Evolutionary conservation across 2,329 filamentous ascomycete genomes (phyloP).

Genomic region (Parascedosporium putredinis): DNA sequence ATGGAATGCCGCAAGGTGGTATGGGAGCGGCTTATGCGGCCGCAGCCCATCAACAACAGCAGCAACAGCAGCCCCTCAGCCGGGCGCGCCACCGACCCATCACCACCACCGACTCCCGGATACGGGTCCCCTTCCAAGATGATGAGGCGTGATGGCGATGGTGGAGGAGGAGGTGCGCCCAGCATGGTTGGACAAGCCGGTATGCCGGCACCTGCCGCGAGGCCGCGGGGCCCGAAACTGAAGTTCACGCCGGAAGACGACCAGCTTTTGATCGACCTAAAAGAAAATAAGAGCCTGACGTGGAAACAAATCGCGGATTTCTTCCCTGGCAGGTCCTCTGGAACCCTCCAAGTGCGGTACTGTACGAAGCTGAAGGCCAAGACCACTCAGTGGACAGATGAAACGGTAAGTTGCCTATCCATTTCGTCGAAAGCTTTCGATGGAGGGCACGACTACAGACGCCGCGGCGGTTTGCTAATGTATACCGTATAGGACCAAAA

Average conservation of each 20-base stretch:
- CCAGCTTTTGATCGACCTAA: slow-evolving; percentile 74
- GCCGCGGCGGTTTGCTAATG: slow-evolving; percentile 6
- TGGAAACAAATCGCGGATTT: slow-evolving; percentile 98
- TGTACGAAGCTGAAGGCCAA: slow-evolving; percentile 94
- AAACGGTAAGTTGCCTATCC: slow-evolving; percentile 58
- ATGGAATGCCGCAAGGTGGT: slow-evolving; percentile 30
- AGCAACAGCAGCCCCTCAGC: slow-evolving; percentile 11
- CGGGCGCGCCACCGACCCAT: slow-evolving; percentile 46
- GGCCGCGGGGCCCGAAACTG: slow-evolving; percentile 77
- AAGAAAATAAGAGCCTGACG: slow-evolving; percentile 88
- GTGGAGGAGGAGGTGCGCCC: slow-evolving; percentile 53
- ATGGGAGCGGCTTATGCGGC: slow-evolving; percentile 10
- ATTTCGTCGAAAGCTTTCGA: neutral
- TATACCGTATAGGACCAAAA: slow-evolving; percentile 62
- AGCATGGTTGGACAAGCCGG: slow-evolving; percentile 78
- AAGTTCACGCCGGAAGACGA: slow-evolving; percentile 94
- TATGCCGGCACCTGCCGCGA: slow-evolving; percentile 73
- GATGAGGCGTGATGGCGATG: slow-evolving; percentile 47
- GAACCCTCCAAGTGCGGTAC: slow-evolving; percentile 86
- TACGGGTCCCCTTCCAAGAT: slow-evolving; percentile 60
- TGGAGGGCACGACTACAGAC: slow-evolving; percentile 16
- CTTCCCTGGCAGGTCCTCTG: slow-evolving; percentile 82
- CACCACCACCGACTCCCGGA: slow-evolving; percentile 76
- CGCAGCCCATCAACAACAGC: slow-evolving; percentile 20
- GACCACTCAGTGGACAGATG: slow-evolving; percentile 85